phyloP scores from a whole-genome alignment of 192 early-diverging fungal genomes.

The Rhizoclosmatium sp. region DNA sequence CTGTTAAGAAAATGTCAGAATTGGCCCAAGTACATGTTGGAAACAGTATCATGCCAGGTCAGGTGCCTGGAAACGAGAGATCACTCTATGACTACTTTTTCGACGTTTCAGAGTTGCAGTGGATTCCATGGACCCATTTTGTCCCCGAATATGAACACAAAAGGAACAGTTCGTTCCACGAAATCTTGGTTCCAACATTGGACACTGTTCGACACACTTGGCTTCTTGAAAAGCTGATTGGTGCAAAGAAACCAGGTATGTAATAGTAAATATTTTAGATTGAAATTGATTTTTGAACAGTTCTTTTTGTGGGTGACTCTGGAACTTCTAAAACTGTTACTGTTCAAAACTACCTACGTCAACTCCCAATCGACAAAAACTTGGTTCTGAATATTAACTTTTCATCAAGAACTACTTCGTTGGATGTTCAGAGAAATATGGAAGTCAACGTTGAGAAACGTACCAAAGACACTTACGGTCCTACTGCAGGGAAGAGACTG shows the following conservation, averaged over 20 bases:
- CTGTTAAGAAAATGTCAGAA: conserved; percentile 66
- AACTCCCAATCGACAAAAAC: conserved; percentile 60
- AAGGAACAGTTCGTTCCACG: conserved; percentile 54
- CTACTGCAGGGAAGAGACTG: conserved; percentile 58
- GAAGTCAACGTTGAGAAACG: conserved; percentile 69
- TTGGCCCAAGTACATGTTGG: conserved; percentile 60
- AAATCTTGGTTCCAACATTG: conserved; percentile 67
- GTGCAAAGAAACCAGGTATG: conserved; percentile 55
- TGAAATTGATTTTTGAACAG: conserved; percentile 13
- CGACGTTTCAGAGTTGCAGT: conserved; percentile 59
- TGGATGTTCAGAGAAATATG: conserved; percentile 67
- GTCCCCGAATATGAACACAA: conserved; percentile 65
- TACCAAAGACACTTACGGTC: conserved; percentile 71
- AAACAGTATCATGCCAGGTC: conserved; percentile 52
- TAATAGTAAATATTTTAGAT: not conserved
- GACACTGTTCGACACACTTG: conserved; percentile 68
- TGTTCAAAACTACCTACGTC: conserved; percentile 59
- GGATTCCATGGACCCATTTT: conserved; percentile 64
- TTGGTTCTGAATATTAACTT: conserved; percentile 67
- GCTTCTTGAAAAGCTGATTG: conserved; percentile 61
- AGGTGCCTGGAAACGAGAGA: conserved; percentile 66
- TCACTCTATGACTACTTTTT: conserved; percentile 67
- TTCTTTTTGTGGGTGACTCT: conserved; percentile 67
- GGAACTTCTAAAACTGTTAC: conserved; percentile 71
- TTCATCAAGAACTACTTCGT: conserved; percentile 63